Evolutionary conservation across 208 protist species (phyloP), one percentile per base, ranked within the genome.

Genomic region (Wallacemonas sp.): DNA sequence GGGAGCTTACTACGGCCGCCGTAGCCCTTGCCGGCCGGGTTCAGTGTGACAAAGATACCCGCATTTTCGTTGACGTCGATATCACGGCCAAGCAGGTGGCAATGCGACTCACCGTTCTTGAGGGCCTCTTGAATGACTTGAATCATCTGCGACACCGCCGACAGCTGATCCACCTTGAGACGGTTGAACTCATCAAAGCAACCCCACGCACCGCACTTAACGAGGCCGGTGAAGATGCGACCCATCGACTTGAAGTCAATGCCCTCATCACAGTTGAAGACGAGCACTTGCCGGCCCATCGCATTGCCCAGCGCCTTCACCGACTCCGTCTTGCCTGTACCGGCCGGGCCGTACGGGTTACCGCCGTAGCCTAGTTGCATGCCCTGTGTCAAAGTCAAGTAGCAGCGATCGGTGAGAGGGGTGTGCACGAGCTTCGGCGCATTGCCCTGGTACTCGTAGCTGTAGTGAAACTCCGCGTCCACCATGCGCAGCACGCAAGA

Each of bases 121-220:
- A 99, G 83, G 0, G 98, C 97, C 53, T 92, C 91, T 77, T 99
- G 98, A 66, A 99, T 99, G 9, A 98, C 83, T 80, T 99, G 98
- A 80, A 99, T 99, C 94, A 99, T 98, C 77, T 99, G 96, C 27
- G 97, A 99, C 14, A 99, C 85, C 6, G 98, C 98, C 1, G 98
- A 99, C 14, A 99, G 84, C 74, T 99, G 97, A 72, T 99, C 98
- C 55, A 98, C 93, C 76, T 99, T 98, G 27, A 99, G 84, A 26
- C 98, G 92, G 77, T 99, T 99, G 89, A 99, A 99, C 86, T 99
- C 98, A 81, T 99, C 98, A 75, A 99, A 99, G 86, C 98, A 99
- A 22, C 98, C 98, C 98, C 98, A 99, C 39, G 98, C 98, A 9
- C 98, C 98, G 67, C 97, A 98, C 78, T 99, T 99, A 39, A 99